These are phyloP conservation scores for Suhomyces taliae DNA, from an alignment of 1,139 yeast species.

Conservation along the genomic window DNA sequence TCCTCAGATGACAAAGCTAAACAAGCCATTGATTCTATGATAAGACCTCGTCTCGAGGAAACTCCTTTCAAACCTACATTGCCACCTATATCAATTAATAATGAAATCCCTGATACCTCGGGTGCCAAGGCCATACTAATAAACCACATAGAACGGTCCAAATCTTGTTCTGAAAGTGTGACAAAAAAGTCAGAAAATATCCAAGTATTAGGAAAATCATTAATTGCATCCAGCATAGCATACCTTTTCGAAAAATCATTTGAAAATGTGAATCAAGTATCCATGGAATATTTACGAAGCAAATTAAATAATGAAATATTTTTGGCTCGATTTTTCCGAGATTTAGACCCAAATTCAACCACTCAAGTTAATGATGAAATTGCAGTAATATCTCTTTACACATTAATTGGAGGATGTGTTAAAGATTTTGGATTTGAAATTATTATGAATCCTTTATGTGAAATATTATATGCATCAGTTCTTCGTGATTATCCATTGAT, in stretches of 20 bases:
- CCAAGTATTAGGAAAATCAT: slow-evolving; percentile 57
- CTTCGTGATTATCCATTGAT: slow-evolving; percentile 65
- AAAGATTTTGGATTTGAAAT: slow-evolving; percentile 80
- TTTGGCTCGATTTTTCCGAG: slow-evolving; percentile 50
- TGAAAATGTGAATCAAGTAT: slow-evolving; percentile 21
- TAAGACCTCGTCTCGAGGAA: slow-evolving; percentile 28
- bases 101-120: slow-evolving; percentile 12
- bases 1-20: slow-evolving; percentile 38
- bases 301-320: slow-evolving; percentile 48
- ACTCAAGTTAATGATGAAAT: slow-evolving; percentile 41
- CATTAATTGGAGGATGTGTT: slow-evolving; percentile 67
- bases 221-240: slow-evolving; percentile 55
- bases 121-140: slow-evolving; percentile 28
- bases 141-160: slow-evolving; percentile 58
- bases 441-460: slow-evolving; percentile 61
- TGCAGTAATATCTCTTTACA: slow-evolving; percentile 52
- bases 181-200: slow-evolving; percentile 44
- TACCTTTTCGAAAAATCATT: slow-evolving; percentile 38
- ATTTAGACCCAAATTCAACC: slow-evolving; percentile 45
- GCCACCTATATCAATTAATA: slow-evolving; percentile 13
- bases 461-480: slow-evolving; percentile 63
- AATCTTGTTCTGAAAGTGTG: slow-evolving; percentile 57
- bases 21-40: slow-evolving; percentile 39
- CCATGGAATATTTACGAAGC: slow-evolving; percentile 56
- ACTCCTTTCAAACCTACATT: slow-evolving; percentile 3